Base-by-base conservation (phyloP, 371 early-diverging fungal species). In the Nosema bombycis region DNA sequence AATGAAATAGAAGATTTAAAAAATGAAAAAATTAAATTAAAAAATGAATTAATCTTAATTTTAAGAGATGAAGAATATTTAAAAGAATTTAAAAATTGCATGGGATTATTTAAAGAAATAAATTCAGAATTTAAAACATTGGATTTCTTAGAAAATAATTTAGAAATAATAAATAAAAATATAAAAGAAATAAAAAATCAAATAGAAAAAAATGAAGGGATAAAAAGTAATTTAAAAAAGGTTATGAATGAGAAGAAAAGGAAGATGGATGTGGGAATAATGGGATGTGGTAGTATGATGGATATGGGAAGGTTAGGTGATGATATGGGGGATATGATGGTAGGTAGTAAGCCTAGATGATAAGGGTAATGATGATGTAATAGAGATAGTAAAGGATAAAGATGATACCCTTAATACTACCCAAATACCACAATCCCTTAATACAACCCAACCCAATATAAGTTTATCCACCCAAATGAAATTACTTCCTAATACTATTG, bases 401-500 rank as follows among this genome's bases (percentile, higher is more conserved):
- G n/a, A n/a, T n/a, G n/a, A n/a, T n/a, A n/a, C n/a, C n/a, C n/a
- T n/a, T n/a, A n/a, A n/a, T n/a, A n/a, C n/a, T n/a, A n/a, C n/a
- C n/a, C n/a, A n/a, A n/a, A n/a, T n/a, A n/a, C n/a, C n/a, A n/a
- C n/a, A n/a, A n/a, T n/a, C n/a, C n/a, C n/a, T n/a, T n/a, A n/a
- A n/a, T n/a, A n/a, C n/a, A n/a, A n/a, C n/a, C n/a, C n/a, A n/a
- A n/a, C n/a, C n/a, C n/a, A n/a, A n/a, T n/a, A n/a, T n/a, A n/a
- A n/a, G n/a, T n/a, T n/a, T n/a, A n/a, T n/a, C n/a, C n/a, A n/a
- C n/a, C n/a, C 38, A 69, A 69, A 69, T 80, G 32, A 26, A 33
- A 24, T 2, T 0, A 30, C 58, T 79, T n/a, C 79, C 82, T 30
- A 32, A 77, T 72, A 61, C 28, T 24, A 66, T 79, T 36, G 72